Evolutionary conservation across 495 filamentous ascomycete species (phyloP), one percentile per base, ranked within the genome.

Genomic region (Coniosporium apollinis): DNA sequence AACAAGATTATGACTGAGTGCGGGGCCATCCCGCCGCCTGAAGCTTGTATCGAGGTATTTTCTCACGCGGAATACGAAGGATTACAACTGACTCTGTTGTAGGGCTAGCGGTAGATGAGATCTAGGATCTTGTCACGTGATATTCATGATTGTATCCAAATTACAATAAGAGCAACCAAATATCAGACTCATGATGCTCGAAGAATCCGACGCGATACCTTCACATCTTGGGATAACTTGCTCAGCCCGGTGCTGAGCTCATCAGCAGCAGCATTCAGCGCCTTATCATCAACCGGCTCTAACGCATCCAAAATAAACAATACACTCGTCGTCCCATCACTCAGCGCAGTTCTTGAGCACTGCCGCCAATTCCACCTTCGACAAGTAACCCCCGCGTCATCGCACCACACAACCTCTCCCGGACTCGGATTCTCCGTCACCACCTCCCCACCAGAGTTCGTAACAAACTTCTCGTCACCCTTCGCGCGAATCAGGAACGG

Each of bases 351-450:
- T 10, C 52, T 39, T 5, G 50, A 45, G 15, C 50, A 45, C 33
- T 56, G 52, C 21, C 52, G 33, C 50, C 49, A 56, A 41, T 56
- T 54, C 52, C 52, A 56, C 3, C 47, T 36, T 5, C 52, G 52
- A 26, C 52, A 56, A 38, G 52, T 56, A 18, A 56, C 36, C 3
- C 50, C 52, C 11, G 41, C 42, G 11, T 47, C 28, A 22, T 56
- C 52, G 34, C 52, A 53, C 52, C 52, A 56, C n/a, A 56, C 39
- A 21, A 50, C 48, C 28, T 56, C 52, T 2, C 52, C 52, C 0
- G 33, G 20, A 0, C 24, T 38, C 15, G 52, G 47, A 24, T 34
- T 20, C 17, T 54, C 52, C 4, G 19, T 36, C 15, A 38, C 34
- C 3, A 36, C 38, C 28, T 56, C 42, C 13, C 52, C 52, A 13